Conservation (phyloP, 2,329 filamentous ascomycete species). For the Ploettnerulaceae sp. region DNA sequence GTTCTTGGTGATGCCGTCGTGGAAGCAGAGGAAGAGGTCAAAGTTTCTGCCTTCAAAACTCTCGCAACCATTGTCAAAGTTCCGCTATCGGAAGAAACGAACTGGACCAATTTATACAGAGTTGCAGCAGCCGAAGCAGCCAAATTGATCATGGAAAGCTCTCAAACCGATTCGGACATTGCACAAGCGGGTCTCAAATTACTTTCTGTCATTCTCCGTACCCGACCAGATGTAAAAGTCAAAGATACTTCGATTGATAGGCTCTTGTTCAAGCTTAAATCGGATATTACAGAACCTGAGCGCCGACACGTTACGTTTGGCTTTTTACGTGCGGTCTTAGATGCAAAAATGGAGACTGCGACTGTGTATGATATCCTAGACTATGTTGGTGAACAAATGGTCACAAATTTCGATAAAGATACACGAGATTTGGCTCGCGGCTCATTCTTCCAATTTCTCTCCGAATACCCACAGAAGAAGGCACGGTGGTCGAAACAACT, state of each 20-base stretch:
- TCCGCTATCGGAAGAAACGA: slow-evolving; percentile 64
- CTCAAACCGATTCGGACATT: slow-evolving; percentile 75
- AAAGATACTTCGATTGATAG: slow-evolving; percentile 80
- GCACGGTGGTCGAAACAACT: slow-evolving; percentile 86
- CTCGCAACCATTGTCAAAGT: slow-evolving; percentile 81
- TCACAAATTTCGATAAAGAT: slow-evolving; percentile 87
- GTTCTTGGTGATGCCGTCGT: slow-evolving; percentile 84
- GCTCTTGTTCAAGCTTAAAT: slow-evolving; percentile 73
- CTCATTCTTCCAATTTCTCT: slow-evolving; percentile 88
- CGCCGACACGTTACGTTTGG: slow-evolving; percentile 92
- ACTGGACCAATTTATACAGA: slow-evolving; percentile 55
- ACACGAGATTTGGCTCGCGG: slow-evolving; percentile 84
- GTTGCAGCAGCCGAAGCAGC: slow-evolving; percentile 83
- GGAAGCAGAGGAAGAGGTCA: slow-evolving; percentile 84
- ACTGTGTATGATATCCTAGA: slow-evolving; percentile 90
- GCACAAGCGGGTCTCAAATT: slow-evolving; percentile 87
- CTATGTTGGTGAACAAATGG: slow-evolving; percentile 85
- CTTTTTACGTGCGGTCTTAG: slow-evolving; percentile 83
- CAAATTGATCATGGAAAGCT: slow-evolving; percentile 70
- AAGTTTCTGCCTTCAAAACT: slow-evolving; percentile 81
- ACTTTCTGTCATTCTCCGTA: slow-evolving; percentile 76
- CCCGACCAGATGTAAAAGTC: slow-evolving; percentile 69
- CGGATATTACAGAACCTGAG: slow-evolving; percentile 88
- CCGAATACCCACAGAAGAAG: slow-evolving; percentile 91
- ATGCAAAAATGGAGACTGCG: slow-evolving; percentile 78